These are phyloP conservation scores for Phanerochaete carnosa DNA, from an alignment of 768 basidiomycete genomes.

Conservation along the genomic window DNA sequence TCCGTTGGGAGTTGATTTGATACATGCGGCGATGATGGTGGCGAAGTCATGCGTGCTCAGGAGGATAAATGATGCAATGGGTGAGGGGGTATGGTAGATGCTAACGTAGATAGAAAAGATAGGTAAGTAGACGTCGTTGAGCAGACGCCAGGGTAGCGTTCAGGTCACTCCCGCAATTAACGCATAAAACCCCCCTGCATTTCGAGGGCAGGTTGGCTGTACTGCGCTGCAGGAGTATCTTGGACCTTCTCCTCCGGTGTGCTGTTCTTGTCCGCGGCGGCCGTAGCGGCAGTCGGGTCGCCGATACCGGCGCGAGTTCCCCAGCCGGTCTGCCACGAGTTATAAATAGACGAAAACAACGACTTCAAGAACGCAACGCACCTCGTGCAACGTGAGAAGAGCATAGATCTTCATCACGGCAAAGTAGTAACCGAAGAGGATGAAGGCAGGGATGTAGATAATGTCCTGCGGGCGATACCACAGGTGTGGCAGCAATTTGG, in stretches of 20 bases:
- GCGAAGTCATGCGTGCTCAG: neutral
- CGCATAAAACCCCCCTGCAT: constrained; percentile 28
- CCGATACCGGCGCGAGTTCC: constrained; percentile 94
- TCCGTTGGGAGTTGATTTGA: constrained; percentile 14
- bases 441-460: constrained; percentile 59
- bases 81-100: constrained; percentile 12
- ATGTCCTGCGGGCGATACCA: constrained; percentile 57
- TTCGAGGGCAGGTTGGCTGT: constrained; percentile 26
- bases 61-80: constrained; percentile 6
- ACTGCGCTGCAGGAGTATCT: constrained; percentile 11
- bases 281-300: constrained; percentile 73
- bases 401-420: constrained; percentile 94
- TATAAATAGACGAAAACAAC: neutral
- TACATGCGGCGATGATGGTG: constrained; percentile 11
- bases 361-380: constrained; percentile 26
- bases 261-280: constrained; percentile 49
- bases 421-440: constrained; percentile 92
- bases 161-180: constrained; percentile 8
- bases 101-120: constrained; percentile 6
- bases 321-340: constrained; percentile 71
- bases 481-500: constrained; percentile 67
- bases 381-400: constrained; percentile 85
- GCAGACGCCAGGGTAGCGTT: neutral
- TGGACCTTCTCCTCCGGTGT: constrained; percentile 20
- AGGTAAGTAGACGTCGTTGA: neutral